Percentiles rank a stretch among this genome's conserved stretches.
Conservation (phyloP, 2,329 filamentous ascomycete species). For the Leptographium radiaticola region DNA sequence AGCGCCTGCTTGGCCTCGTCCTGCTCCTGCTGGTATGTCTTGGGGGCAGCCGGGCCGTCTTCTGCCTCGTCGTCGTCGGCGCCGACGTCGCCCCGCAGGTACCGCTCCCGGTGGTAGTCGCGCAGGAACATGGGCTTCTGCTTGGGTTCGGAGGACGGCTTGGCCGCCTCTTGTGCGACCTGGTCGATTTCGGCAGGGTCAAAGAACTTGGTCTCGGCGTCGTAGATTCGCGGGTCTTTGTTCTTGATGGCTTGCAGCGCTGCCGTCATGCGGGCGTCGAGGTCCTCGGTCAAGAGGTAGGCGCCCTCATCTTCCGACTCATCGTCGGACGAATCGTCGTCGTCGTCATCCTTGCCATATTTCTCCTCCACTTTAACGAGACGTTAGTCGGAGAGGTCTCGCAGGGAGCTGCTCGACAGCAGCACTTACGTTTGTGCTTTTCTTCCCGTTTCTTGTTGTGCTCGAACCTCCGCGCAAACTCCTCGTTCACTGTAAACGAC, state of each 20-base stretch:
- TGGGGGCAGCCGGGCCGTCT: slow-evolving; percentile 21
- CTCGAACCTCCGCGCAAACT: slow-evolving; percentile 81
- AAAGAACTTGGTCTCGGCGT: slow-evolving; percentile 64
- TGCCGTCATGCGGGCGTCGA: slow-evolving; percentile 78
- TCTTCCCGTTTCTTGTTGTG: slow-evolving; percentile 97
- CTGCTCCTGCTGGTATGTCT: slow-evolving; percentile 72
- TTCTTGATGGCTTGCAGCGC: slow-evolving; percentile 77
- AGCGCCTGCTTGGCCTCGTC: slow-evolving; percentile 67
- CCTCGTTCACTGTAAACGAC: slow-evolving; percentile 71
- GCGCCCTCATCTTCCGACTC: slow-evolving; percentile 87
- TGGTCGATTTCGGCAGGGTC: slow-evolving; percentile 47
- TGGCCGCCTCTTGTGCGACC: slow-evolving; percentile 13
- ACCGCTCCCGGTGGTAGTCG: slow-evolving; percentile 85
- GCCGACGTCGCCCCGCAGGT: slow-evolving; percentile 57
- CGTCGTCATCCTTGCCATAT: slow-evolving; percentile 38
- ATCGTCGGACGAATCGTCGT: slow-evolving; percentile 47
- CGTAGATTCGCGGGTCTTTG: slow-evolving; percentile 87
- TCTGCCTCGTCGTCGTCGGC: slow-evolving; percentile 45
- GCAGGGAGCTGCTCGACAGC: too few species aligned
- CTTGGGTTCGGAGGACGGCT: slow-evolving; percentile 35
- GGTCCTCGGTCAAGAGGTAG: slow-evolving; percentile 68
- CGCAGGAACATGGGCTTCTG: slow-evolving; percentile 74
- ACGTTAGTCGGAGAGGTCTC: slow-evolving; percentile 6
- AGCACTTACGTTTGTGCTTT: slow-evolving; percentile 47
- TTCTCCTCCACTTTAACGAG: slow-evolving; percentile 69